These are phyloP conservation scores for Ganoderma lucidum DNA, from an alignment of 1,284 basidiomycete species.

Conservation along the genomic window DNA sequence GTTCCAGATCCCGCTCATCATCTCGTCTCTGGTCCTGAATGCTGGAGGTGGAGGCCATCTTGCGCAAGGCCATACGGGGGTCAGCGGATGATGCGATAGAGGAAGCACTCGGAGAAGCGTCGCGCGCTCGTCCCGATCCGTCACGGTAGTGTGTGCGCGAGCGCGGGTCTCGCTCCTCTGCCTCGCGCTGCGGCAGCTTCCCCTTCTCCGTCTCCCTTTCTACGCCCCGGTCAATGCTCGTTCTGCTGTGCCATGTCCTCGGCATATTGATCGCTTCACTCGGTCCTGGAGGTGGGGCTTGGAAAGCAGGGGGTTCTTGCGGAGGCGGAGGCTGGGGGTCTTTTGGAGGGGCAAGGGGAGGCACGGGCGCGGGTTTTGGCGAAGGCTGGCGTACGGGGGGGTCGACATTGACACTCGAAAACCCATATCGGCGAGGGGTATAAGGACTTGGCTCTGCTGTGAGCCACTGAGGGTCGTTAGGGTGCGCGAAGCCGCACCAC, in stretches of 20 bases:
- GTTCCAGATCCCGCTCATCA: constrained; percentile 6
- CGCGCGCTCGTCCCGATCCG: constrained; percentile 12
- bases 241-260: not conserved
- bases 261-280: constrained; percentile 5
- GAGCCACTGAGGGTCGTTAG: constrained; percentile 38
- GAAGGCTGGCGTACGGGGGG: not conserved
- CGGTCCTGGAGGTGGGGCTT: constrained; percentile 2
- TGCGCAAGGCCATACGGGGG: constrained; percentile 9
- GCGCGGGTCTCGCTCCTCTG: not conserved
- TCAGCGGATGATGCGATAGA: constrained; percentile 25
- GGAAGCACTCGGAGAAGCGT: constrained; percentile 18
- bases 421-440: constrained; percentile 14
- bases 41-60: constrained; percentile 13
- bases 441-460: constrained; percentile 3
- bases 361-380: not conserved
- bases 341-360: not conserved
- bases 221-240: constrained; percentile 14
- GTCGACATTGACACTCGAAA: not conserved
- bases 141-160: constrained; percentile 14
- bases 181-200: not conserved
- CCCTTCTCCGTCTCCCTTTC: not conserved
- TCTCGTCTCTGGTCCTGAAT: constrained; percentile 13
- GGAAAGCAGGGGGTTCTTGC: constrained; percentile 11
- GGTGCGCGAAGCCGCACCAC: constrained; percentile 41
- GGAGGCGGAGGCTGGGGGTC: constrained; percentile 8